These are phyloP conservation scores for Suillus americanus DNA, from an alignment of 768 basidiomycete genomes.

Conservation along the genomic window DNA sequence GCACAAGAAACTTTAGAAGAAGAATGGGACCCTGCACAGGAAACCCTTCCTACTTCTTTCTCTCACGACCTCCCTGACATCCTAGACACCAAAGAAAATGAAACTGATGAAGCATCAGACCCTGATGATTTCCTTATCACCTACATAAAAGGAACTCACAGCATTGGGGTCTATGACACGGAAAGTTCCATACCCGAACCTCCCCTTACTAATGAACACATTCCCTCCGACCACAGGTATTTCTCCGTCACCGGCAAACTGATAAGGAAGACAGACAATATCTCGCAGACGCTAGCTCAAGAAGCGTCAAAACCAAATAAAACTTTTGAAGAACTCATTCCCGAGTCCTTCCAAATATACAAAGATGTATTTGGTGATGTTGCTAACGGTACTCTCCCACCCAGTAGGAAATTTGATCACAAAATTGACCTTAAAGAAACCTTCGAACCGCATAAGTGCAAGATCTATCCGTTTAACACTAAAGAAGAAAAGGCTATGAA, in stretches of 20 bases:
- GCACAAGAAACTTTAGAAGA: neutral
- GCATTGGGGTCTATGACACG: too few species aligned
- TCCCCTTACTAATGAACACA: too few species aligned
- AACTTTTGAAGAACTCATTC: neutral
- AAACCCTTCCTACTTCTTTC: too few species aligned
- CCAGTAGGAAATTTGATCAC: neutral
- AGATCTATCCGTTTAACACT: neutral
- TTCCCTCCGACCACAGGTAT: too few species aligned
- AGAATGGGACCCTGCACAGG: neutral
- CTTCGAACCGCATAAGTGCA: neutral
- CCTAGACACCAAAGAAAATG: too few species aligned
- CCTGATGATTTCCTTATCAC: too few species aligned
- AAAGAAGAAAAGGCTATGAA: neutral
- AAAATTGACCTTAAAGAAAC: neutral
- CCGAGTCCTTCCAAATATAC: neutral
- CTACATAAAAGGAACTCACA: too few species aligned
- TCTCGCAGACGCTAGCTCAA: neutral
- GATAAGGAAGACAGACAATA: neutral
- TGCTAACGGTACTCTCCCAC: neutral
- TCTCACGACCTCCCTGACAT: too few species aligned
- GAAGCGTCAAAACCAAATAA: neutral
- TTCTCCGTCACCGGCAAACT: too few species aligned
- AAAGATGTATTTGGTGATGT: neutral
- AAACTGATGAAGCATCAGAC: too few species aligned
- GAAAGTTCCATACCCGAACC: too few species aligned